These are phyloP conservation scores for Ganoderma resinaceum DNA, from an alignment of 1,284 basidiomycete genomes.

Conservation along the genomic window DNA sequence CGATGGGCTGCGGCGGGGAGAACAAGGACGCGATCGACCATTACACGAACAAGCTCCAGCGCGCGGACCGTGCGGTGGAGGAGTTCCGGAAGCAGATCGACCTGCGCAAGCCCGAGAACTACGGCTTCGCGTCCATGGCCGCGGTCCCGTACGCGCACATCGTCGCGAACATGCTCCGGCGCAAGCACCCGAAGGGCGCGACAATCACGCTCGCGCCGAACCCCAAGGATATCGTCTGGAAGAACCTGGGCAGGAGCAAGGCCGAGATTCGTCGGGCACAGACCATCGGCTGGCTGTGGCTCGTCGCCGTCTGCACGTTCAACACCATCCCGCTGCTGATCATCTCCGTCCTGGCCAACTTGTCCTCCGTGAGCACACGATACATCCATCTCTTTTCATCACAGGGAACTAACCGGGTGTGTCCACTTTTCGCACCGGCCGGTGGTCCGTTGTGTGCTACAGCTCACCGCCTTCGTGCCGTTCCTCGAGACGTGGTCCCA, in stretches of 20 bases:
- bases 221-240: slow-evolving; percentile 90
- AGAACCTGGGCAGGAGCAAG: slow-evolving; percentile 81
- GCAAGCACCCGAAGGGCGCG: slow-evolving; percentile 78
- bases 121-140: slow-evolving; percentile 94
- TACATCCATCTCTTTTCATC: background rate
- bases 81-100: slow-evolving; percentile 79
- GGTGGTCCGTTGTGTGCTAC: slow-evolving; percentile 4
- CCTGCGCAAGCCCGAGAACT: slow-evolving; percentile 83
- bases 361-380: slow-evolving; percentile 64
- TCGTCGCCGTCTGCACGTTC: slow-evolving; percentile 84
- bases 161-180: slow-evolving; percentile 73
- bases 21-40: slow-evolving; percentile 87
- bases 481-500: slow-evolving; percentile 77
- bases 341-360: slow-evolving; percentile 84
- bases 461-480: slow-evolving; percentile 72
- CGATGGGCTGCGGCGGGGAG: slow-evolving; percentile 75
- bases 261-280: slow-evolving; percentile 72
- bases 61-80: slow-evolving; percentile 83
- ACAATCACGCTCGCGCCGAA: slow-evolving; percentile 80
- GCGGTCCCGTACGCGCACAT: slow-evolving; percentile 91
- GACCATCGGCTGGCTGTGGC: slow-evolving; percentile 77
- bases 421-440: background rate
- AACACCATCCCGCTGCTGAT: slow-evolving; percentile 90
- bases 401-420: background rate
- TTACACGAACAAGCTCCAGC: slow-evolving; percentile 80